phyloP scores from a whole-genome alignment of 306 rosid genomes.

The Casuarina glauca region DNA sequence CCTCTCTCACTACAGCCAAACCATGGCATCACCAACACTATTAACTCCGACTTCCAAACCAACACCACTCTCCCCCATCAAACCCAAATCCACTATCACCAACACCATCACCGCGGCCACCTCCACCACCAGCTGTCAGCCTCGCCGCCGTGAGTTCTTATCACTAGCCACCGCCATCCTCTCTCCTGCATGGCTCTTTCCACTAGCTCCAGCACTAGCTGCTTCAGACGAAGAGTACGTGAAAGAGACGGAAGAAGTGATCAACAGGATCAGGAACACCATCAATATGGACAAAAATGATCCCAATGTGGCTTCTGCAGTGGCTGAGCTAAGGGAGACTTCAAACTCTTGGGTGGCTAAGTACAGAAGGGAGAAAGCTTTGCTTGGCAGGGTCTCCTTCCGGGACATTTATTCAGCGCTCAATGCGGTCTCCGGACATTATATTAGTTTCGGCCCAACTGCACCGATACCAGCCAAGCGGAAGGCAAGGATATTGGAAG shows the following conservation, averaged over 20 bases:
- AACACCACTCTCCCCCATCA: slow-evolving; percentile 53
- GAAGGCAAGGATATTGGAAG: slow-evolving; percentile 79
- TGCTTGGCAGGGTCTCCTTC: slow-evolving; percentile 78
- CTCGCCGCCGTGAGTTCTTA: slow-evolving; percentile 73
- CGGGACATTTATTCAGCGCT: slow-evolving; percentile 90
- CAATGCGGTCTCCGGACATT: slow-evolving; percentile 90
- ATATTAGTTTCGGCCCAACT: slow-evolving; percentile 90
- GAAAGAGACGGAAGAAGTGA: slow-evolving; percentile 76
- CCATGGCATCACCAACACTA: slow-evolving; percentile 82
- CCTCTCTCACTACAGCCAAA: background rate
- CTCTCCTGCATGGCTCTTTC: slow-evolving; percentile 37
- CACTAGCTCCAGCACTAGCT: slow-evolving; percentile 52
- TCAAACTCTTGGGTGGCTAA: slow-evolving; percentile 96
- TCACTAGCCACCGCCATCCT: slow-evolving; percentile 47
- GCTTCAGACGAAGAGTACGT: slow-evolving; percentile 76
- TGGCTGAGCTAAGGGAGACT: slow-evolving; percentile 72
- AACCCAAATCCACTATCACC: slow-evolving; percentile 42
- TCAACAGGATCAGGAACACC: slow-evolving; percentile 66
- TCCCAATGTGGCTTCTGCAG: slow-evolving; percentile 71
- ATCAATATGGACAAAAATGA: slow-evolving; percentile 72
- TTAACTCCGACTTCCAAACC: slow-evolving; percentile 84
- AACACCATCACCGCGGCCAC: slow-evolving; percentile 1
- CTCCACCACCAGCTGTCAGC: background rate
- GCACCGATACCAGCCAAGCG: slow-evolving; percentile 92
- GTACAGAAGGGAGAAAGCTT: slow-evolving; percentile 76